Evolutionary conservation across 257 asterid species (phyloP), one percentile per base, ranked within the genome.

Genomic region (Scutellaria galericulata): DNA sequence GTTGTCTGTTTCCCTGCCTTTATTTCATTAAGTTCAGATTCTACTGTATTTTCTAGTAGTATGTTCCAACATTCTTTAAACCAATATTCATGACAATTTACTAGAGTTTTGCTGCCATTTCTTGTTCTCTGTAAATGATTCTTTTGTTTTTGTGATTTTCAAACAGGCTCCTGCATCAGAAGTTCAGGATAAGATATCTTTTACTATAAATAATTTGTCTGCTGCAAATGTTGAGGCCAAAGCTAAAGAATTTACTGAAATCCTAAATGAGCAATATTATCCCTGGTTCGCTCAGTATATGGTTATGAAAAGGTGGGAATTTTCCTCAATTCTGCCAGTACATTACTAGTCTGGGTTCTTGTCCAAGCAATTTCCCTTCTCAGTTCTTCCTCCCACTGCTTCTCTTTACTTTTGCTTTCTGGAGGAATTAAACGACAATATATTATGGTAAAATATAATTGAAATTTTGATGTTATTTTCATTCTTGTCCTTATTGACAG

Each of bases 271-370:
- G 84, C 91, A 85, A 75, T 85, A 86, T 66, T 95, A 83, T 84
- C 93, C 97, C 57, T 95, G 99, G 99, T 95, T 95, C 73, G 99
- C 99, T 52, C 93, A 90, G 85, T 95, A 95, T 80, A 83, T 95
- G 90, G 98, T 95, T 78, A 95, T 95, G 99, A 95, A 92, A 80
- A 90, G 99, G 99, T 90, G 41, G 45, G 80, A 14, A 35, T 50
- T 71, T 52, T 11, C 47, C n/a, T 53, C 14, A 59, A 45, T 53
- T 46, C 41, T 44, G 54, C 42, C 50, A 22, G 48, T 35, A 41
- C 39, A 47, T 55, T 56, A 52, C 50, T 44, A 15, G 55, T 56
- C 37, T 69, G 57, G 24, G 7, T 59, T 40, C 24, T 44, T 46
- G 48, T 54, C 1, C 47, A 8, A 10, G 68, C 45, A 57, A 5